Percentiles rank a stretch among this genome's conserved stretches.
Evolutionary conservation across 2,329 filamentous ascomycete species (phyloP).

Genomic region (Alternaria metachromatica): DNA sequence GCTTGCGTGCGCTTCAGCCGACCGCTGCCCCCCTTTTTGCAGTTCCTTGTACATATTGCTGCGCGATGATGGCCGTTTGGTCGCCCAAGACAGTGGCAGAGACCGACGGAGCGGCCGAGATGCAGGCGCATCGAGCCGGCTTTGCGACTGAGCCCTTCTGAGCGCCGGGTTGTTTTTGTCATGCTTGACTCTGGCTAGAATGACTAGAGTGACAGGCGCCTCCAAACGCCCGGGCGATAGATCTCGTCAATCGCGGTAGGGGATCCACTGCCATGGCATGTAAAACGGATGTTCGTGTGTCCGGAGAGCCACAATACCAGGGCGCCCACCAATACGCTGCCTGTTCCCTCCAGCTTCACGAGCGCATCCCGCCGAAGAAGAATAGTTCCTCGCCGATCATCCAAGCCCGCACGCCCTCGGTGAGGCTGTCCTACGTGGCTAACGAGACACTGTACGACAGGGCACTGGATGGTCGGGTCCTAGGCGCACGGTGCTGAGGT

Average conservation of each 20-base stretch:
- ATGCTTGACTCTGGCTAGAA: not conserved
- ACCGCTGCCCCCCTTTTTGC: conserved; percentile 22
- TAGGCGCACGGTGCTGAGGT: conserved; percentile 1
- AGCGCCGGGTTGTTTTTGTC: conserved; percentile 8
- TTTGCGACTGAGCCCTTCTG: conserved; percentile 3
- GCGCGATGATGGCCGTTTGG: conserved; percentile 13
- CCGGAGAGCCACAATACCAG: conserved; percentile 4
- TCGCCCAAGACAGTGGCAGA: conserved; percentile 17
- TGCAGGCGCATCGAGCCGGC: conserved; percentile 15
- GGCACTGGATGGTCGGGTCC: not conserved
- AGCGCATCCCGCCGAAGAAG: conserved; percentile 17
- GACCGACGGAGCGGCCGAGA: conserved; percentile 23
- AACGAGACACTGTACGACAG: not conserved
- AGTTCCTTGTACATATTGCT: conserved; percentile 2
- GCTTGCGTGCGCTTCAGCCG: conserved; percentile 26
- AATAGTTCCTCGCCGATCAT: conserved; percentile 32
- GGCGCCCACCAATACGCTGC: conserved; percentile 16
- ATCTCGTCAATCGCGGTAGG: conserved; percentile 17
- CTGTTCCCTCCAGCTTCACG: conserved; percentile 16
- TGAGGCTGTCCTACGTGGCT: conserved; percentile 4
- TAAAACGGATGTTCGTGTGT: conserved; percentile 18
- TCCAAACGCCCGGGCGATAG: conserved; percentile 16
- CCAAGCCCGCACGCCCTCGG: conserved; percentile 3
- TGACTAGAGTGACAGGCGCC: conserved; percentile 28
- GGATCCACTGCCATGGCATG: conserved; percentile 21